phyloP scores from a whole-genome alignment of 176 grass and related monocot species.

The Avena atlantica region DNA sequence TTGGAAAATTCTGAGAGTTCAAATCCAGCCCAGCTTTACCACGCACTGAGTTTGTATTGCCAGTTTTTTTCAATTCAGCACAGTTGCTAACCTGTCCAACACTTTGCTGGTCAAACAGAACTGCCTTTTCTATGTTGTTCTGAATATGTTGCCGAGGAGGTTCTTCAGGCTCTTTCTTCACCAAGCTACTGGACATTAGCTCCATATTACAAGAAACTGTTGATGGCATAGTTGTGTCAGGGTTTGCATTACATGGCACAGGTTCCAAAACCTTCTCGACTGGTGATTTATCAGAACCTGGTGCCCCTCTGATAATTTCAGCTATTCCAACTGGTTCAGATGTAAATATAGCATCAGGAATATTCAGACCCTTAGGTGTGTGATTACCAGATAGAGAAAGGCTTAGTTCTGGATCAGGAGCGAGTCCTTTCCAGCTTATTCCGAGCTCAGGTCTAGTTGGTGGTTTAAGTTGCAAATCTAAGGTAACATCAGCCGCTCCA shows the following conservation, averaged over 20 bases:
- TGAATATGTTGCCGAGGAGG: slow-evolving; percentile 9
- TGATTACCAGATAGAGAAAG: slow-evolving; percentile 59
- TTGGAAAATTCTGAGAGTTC: slow-evolving; percentile 40
- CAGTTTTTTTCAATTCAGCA: slow-evolving; percentile 32
- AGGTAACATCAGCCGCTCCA: slow-evolving; percentile 53
- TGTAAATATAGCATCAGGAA: slow-evolving; percentile 33
- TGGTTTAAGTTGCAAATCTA: slow-evolving; percentile 70
- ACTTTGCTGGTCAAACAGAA: slow-evolving; percentile 20
- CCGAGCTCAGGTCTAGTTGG: slow-evolving; percentile 63
- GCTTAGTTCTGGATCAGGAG: slow-evolving; percentile 56
- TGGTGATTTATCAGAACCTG: slow-evolving; percentile 29
- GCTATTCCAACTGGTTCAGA: slow-evolving; percentile 33
- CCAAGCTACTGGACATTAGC: slow-evolving; percentile 22
- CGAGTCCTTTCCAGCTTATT: slow-evolving; percentile 57
- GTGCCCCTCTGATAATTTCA: slow-evolving; percentile 26
- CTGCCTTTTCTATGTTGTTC: slow-evolving; percentile 28
- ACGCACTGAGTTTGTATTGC: neutral
- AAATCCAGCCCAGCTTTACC: slow-evolving; percentile 46
- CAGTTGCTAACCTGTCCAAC: slow-evolving; percentile 20
- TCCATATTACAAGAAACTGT: slow-evolving; percentile 31
- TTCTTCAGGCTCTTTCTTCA: slow-evolving; percentile 63
- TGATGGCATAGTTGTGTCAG: slow-evolving; percentile 15
- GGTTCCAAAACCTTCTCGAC: slow-evolving; percentile 23
- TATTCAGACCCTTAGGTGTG: slow-evolving; percentile 8
- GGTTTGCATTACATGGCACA: slow-evolving; percentile 29